Base-by-base conservation (phyloP, 2,329 filamentous ascomycete species). In the Lasiodiplodia citricola region DNA sequence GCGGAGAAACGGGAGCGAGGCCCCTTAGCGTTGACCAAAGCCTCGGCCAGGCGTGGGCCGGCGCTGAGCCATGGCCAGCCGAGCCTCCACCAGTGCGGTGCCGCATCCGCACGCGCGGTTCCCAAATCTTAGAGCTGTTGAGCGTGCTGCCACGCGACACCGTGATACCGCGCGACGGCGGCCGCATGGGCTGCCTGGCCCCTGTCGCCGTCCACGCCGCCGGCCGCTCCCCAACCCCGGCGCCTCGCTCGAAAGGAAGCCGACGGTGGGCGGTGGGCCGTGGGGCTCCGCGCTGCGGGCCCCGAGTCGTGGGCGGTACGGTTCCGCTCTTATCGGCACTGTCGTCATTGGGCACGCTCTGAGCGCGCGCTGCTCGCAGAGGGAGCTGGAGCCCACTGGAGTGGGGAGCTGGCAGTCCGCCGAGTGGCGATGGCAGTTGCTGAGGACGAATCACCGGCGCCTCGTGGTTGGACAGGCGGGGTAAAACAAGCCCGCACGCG, bases 241-340 rank as follows among this genome's bases (percentile, higher is more conserved):
- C 69, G 68, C 71, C 44, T 80, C 78, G 78, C 77, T 78, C 75
- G 71, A 79, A 78, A 70, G 77, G 77, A 76, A 75, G 73, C 76
- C 77, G 77, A 78, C 54, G 23, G 47, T 18, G 7, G 14, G 37
- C 1, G 44, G 47, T 55, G 56, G 47, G 57, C 57, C 44, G 47
- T 44, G 56, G 57, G 57, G 66, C 44, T 54, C 56, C 50, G 35
- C 44, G 35, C 50, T 21, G 44, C 55, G 56, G 66, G 56, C 66
- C 56, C 38, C 60, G 60, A 64, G 60, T 64, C 60, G 47, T 52
- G 60, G 60, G 41, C 47, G 60, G 60, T 38, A 64, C 60, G 60
- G 60, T 64, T 64, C 60, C 60, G 60, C 60, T 64, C 60, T 52
- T 64, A 64, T 64, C 60, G 31, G 47, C 28, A 14, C 31, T 52